Conservation (phyloP, 2,329 filamentous ascomycete genomes). For the Talaromyces sp. region DNA sequence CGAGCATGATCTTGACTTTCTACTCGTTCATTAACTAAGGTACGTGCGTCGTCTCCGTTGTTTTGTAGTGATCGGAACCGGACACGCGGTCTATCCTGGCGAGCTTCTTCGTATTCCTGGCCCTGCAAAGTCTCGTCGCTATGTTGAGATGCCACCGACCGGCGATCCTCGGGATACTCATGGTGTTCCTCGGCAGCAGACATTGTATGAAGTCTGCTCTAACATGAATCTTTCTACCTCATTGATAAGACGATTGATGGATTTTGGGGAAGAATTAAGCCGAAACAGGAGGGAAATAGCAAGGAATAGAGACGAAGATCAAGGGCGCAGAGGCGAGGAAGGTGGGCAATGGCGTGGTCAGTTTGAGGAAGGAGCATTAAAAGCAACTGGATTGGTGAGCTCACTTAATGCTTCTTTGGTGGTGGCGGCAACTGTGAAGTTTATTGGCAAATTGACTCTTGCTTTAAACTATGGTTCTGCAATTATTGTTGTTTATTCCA, state of each 20-base stretch:
- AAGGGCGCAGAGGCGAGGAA: neutral
- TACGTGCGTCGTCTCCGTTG: constrained; percentile 10
- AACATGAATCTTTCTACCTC: neutral
- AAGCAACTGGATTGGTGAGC: neutral
- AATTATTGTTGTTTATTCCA: constrained; percentile 9
- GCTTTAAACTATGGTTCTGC: neutral
- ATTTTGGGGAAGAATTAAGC: neutral
- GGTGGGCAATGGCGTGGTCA: neutral
- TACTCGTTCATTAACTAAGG: constrained; percentile 9
- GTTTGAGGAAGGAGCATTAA: neutral
- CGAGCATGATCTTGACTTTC: constrained; percentile 14
- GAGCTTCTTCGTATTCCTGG: constrained; percentile 7
- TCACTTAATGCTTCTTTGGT: neutral
- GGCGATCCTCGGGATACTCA: constrained; percentile 13
- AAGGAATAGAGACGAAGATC: neutral
- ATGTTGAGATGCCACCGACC: constrained; percentile 14
- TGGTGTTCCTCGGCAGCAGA: constrained; percentile 17
- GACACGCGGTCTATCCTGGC: constrained; percentile 10
- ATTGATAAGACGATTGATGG: neutral
- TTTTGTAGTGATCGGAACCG: constrained; percentile 7
- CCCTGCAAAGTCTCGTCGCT: constrained; percentile 17
- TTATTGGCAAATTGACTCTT: neutral
- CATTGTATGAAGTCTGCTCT: neutral
- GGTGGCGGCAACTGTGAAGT: constrained; percentile 10
- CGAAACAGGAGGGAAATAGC: neutral